Evolutionary conservation across 345 rosid species (phyloP).

Genomic region (Acer negundo): DNA sequence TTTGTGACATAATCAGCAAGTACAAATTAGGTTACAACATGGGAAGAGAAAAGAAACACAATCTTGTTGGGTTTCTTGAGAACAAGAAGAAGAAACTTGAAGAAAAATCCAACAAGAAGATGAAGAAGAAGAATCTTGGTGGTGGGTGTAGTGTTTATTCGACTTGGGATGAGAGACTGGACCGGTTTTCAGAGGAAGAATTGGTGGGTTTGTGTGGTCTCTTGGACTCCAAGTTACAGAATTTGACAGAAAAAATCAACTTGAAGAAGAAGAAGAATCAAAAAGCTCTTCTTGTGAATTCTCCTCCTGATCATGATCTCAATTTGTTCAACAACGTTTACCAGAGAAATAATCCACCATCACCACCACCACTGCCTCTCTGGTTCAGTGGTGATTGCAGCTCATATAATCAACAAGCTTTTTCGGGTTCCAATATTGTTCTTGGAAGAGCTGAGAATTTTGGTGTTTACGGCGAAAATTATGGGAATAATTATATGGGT

Average conservation of each 20-base stretch:
- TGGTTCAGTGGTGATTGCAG: neutral
- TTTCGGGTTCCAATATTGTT: neutral
- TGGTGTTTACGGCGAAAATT: neutral
- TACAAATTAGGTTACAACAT: neutral
- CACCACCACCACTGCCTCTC: neutral
- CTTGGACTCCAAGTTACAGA: conserved; percentile 8
- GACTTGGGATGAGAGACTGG: neutral
- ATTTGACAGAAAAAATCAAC: conserved; percentile 3
- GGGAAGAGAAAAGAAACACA: neutral
- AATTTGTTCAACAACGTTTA: too few relatives aligned
- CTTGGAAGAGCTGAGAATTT: neutral
- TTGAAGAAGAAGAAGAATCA: conserved; percentile 1
- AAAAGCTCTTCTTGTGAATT: neutral
- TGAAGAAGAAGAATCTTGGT: neutral
- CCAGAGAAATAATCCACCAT: neutral
- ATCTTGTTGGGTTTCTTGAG: neutral
- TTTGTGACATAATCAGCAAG: neutral
- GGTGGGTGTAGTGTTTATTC: neutral
- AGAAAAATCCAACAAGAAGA: neutral
- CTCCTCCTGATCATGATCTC: neutral
- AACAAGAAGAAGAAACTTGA: neutral
- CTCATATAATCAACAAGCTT: neutral
- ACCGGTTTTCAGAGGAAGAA: neutral
- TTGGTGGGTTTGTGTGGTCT: neutral
- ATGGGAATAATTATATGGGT: neutral